A percentile compares a stretch with the other conserved stretches of the same genome.
phyloP scores from a whole-genome alignment of 2,329 filamentous ascomycete genomes.

The Arthrobotrys sphaeroides region DNA sequence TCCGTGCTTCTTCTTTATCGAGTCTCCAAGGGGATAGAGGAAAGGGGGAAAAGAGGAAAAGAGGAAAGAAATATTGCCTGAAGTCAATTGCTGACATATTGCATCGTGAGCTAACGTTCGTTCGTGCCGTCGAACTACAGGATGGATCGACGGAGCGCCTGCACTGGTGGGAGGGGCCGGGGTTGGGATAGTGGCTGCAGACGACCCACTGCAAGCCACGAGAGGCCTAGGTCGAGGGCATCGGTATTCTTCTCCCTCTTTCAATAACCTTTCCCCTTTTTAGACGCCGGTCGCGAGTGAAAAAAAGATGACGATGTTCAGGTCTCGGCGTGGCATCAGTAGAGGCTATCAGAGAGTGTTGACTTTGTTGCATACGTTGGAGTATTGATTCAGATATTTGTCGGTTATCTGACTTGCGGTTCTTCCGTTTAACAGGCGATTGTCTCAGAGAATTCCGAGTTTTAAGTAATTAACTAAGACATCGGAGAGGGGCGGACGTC shows the following conservation, averaged over 20 bases:
- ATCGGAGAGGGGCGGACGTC: not conserved
- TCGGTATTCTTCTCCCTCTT: not conserved
- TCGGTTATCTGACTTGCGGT: not conserved
- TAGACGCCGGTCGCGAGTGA: not conserved
- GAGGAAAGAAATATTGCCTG: no score
- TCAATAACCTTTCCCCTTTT: not conserved
- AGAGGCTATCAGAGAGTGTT: not conserved
- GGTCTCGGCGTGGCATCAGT: not conserved
- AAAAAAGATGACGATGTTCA: no score
- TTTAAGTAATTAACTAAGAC: not conserved
- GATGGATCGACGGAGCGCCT: not conserved
- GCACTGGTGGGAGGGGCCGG: not conserved
- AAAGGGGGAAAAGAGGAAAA: no score
- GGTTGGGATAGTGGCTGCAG: not conserved
- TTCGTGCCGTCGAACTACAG: not conserved
- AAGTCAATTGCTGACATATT: constrained; percentile 13
- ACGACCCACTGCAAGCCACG: not conserved
- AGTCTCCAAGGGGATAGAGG: not conserved
- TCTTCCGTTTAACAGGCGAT: not conserved
- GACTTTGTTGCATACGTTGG: not conserved
- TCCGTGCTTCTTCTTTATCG: not conserved
- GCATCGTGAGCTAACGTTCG: not conserved
- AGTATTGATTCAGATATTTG: not conserved
- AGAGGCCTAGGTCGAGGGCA: not conserved
- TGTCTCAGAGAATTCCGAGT: constrained; percentile 6